Percentiles rank a stretch among this genome's conserved stretches.
Conservation (phyloP, 371 early-diverging fungal species). For the Mortierella sp. region DNA sequence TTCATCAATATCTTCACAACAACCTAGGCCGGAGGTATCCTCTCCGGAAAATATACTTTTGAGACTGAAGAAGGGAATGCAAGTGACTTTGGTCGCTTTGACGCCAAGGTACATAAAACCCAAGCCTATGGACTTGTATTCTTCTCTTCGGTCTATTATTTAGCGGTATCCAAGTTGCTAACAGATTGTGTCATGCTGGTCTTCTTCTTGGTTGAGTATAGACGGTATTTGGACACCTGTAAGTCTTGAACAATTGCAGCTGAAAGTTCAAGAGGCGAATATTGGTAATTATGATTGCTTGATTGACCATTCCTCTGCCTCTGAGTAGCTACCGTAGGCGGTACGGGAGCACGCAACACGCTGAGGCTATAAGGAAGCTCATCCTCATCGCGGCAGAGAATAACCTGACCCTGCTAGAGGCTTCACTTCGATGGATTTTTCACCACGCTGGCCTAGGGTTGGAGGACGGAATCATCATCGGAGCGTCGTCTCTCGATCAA, state of each 20-base stretch:
- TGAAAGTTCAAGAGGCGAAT: too few species aligned
- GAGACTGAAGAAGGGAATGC: conserved; percentile 38
- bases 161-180: too few species aligned
- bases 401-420: conserved; percentile 56
- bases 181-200: neutral
- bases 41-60: conserved; percentile 55
- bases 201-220: neutral
- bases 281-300: too few species aligned
- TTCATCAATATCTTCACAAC: neutral
- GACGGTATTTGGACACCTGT: conserved; percentile 54
- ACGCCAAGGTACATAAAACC: conserved; percentile 6
- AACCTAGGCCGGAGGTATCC: conserved; percentile 63
- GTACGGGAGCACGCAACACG: conserved; percentile 66
- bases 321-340: conserved; percentile 58
- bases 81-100: conserved; percentile 35
- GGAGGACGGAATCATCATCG: conserved; percentile 64
- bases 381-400: conserved; percentile 49
- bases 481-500: conserved; percentile 63
- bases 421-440: conserved; percentile 68
- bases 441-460: conserved; percentile 66
- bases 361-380: conserved; percentile 59
- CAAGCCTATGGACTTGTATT: too few species aligned
- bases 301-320: neutral
- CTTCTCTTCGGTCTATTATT: neutral
- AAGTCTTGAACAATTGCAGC: conserved; percentile 9